Conservation (phyloP, 2,329 filamentous ascomycete genomes). For the Ophiocordyceps camponoti-leonardi region DNA sequence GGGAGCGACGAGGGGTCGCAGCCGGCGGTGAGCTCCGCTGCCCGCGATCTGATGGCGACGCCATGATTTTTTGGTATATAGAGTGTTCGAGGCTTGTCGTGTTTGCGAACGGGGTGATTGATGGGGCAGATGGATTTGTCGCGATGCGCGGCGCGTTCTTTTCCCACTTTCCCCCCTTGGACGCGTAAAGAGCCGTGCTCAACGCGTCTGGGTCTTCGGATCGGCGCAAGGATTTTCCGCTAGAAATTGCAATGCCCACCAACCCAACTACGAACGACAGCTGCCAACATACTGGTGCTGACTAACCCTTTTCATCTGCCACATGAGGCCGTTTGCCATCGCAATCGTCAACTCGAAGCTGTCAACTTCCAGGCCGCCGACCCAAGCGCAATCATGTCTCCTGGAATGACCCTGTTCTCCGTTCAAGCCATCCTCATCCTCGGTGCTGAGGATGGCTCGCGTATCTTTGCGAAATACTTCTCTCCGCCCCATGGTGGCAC, state of each 20-base stretch:
- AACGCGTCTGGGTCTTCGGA: constrained; percentile 7
- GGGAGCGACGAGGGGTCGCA: constrained; percentile 20
- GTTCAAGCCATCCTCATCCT: constrained; percentile 66
- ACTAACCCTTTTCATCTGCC: no score
- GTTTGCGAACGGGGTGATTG: neutral
- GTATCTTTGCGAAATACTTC: constrained; percentile 94
- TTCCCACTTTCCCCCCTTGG: neutral
- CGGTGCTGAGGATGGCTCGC: constrained; percentile 71
- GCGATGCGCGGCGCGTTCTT: neutral
- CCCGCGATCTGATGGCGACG: constrained; percentile 27
- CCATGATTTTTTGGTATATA: constrained; percentile 15
- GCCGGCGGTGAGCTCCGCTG: constrained; percentile 33
- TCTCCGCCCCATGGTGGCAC: constrained; percentile 36
- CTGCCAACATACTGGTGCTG: no score
- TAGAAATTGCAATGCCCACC: no score
- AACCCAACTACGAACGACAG: no score
- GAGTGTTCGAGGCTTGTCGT: neutral
- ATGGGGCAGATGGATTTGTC: neutral
- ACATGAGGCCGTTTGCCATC: no score
- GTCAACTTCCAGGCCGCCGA: no score
- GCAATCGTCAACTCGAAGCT: neutral
- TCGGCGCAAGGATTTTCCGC: constrained; percentile 11
- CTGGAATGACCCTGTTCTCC: constrained; percentile 58
- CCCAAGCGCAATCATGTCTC: constrained; percentile 37
- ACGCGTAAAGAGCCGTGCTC: constrained; percentile 7